A percentile compares a stretch with the other conserved stretches of the same genome.
phyloP scores from a whole-genome alignment of 2,329 filamentous ascomycete species.

The Ceratocystis albifundus region DNA sequence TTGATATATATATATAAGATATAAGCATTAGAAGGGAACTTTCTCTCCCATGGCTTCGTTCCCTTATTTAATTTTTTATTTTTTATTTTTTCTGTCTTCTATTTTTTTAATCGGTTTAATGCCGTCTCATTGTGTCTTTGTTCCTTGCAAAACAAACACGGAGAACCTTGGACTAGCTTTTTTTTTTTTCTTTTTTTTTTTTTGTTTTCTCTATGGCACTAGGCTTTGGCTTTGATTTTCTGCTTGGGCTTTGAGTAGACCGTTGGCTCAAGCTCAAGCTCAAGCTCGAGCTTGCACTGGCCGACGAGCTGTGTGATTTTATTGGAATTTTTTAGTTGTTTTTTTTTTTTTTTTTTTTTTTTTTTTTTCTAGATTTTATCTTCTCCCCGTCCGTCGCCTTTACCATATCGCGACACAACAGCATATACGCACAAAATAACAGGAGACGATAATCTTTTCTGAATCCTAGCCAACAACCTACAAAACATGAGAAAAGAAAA shows the following conservation, averaged over 20 bases:
- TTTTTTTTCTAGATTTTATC: not conserved
- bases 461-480: not conserved
- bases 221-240: not conserved
- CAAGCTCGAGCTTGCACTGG: not conserved
- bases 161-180: not conserved
- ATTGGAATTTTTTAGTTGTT: not conserved
- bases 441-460: constrained; percentile 1
- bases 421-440: not conserved
- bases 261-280: constrained; percentile 4
- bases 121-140: constrained; percentile 11
- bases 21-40: constrained; percentile 2
- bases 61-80: constrained; percentile 5
- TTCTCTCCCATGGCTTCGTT: not conserved
- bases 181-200: not conserved
- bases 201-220: not conserved
- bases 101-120: not conserved
- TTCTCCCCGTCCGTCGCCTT: too few species aligned
- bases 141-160: constrained; percentile 9
- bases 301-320: not conserved
- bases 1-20: constrained; percentile 12
- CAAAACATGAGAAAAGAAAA: not conserved
- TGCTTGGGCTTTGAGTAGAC: not conserved
- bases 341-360: not conserved
- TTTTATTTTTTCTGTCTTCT: not conserved
- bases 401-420: too few species aligned